Conservation (phyloP, 2,329 filamentous ascomycete species). For the Didymella pomorum region DNA sequence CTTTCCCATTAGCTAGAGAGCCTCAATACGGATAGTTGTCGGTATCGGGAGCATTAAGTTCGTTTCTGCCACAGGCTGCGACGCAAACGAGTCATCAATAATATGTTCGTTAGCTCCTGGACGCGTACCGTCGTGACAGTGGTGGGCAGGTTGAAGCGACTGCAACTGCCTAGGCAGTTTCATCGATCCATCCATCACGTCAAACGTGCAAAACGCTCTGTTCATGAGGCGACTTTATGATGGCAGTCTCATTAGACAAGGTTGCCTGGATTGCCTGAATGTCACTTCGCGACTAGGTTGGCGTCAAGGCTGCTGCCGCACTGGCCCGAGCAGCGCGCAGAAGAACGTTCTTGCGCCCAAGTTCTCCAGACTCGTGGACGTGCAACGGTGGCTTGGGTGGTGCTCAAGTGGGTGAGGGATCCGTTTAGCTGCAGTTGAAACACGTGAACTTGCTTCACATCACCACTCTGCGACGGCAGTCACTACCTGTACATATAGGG, state of each 20-base stretch:
- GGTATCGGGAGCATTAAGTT: conserved; percentile 12
- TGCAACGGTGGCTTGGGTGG: conserved; percentile 23
- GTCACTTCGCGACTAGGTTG: background rate
- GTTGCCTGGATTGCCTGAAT: conserved; percentile 16
- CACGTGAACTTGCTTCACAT: conserved; percentile 35
- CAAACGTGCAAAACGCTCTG: conserved; percentile 9
- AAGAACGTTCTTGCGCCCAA: conserved; percentile 18
- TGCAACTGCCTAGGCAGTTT: conserved; percentile 11
- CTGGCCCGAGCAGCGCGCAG: conserved; percentile 16
- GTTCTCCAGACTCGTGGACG: conserved; percentile 11
- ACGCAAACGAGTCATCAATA: conserved; percentile 18
- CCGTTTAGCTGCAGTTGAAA: conserved; percentile 32
- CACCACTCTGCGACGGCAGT: conserved; percentile 31
- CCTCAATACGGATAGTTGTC: conserved; percentile 8
- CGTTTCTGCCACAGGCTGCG: conserved; percentile 22
- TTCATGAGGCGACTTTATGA: conserved; percentile 4
- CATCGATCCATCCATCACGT: conserved; percentile 6
- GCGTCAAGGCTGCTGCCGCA: conserved; percentile 8
- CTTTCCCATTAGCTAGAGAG: conserved; percentile 4
- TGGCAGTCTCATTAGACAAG: conserved; percentile 4
- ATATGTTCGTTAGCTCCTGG: conserved; percentile 4
- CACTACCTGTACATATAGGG: conserved; percentile 23
- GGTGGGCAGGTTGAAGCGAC: conserved; percentile 11
- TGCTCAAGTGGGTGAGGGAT: conserved; percentile 6
- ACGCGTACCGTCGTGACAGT: conserved; percentile 2